Evolutionary conservation across 2,329 filamentous ascomycete species (phyloP), one percentile per base, ranked within the genome.

Genomic region (Geosmithia putterillii): DNA sequence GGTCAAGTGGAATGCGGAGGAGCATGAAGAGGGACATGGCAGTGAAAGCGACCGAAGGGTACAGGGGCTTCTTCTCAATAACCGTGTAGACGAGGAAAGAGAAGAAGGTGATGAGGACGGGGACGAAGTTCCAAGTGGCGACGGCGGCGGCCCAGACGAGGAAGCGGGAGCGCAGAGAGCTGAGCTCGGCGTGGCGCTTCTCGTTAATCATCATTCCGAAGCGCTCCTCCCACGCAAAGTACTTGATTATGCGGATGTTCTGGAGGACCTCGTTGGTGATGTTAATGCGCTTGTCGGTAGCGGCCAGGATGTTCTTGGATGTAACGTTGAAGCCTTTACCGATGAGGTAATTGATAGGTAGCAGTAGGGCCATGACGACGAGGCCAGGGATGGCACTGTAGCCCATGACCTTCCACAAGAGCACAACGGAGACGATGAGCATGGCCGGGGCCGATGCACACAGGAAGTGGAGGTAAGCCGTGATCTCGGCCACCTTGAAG

Each of bases 241-340:
- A 98, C 59, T 98, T 98, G 75, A 98, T 96, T 59, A 98, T 95
- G 42, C 92, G 81, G 51, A 98, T 96, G 54, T 96, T 98, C 57
- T 94, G 89, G 22, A 98, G 70, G 7, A 96, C 85, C 62, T 98
- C 92, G 59, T 98, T 98, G 5, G 92, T 98, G 4, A 88, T 83
- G 57, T 95, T 86, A 49, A 98, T 96, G 43, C 92, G 81, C 56
- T 92, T 92, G 63, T 98, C 92, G 3, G 92, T 98, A 18, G 88
- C 88, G 42, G 84, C 78, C 66, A 96, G 80, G 54, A 98, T 96
- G 51, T 79, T 77, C 65, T 94, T 94, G 58, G 95, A 92, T 2
- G 87, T 86, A 42, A 73, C 75, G 51, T 81, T 81, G 65, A 98
- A 98, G 38, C 82, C 85, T 55, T 79, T 82, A 12, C 89, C 88